Evolutionary conservation across 148 eudicot species (phyloP), one percentile per base, ranked within the genome.

Genomic region (Rhododendron ferrugineum): DNA sequence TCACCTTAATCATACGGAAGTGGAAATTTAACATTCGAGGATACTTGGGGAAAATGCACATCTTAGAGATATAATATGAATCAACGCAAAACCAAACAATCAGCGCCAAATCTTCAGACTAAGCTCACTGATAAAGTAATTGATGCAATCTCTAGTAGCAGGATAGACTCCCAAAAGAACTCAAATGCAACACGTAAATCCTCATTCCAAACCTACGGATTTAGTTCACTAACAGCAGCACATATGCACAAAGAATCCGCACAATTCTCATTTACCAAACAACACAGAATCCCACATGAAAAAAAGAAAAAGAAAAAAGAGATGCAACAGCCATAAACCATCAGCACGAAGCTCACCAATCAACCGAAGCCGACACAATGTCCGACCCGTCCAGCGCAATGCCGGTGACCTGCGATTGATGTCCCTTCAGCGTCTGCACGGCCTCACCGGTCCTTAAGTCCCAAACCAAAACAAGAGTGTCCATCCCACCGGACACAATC

Each of bases 401-500:
- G 66, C 98, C 98, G 0, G 99, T 89, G 46, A 97, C 98, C 92
- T 97, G 99, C 92, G 90, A 87, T 32, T 86, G 56, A 88, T 97
- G 99, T 23, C 96, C 99, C 80, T 86, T 93, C 87, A 94, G 77
- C 23, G 86, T 85, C 84, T 92, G 95, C 30, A 87, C 89, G 52
- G 89, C 92, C 88, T 92, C 94, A 34, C 98, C 95, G 47, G 89
- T 92, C 58, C 87, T 91, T 90, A 97, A 83, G 88, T 97, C 94
- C 98, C 98, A 95, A 52, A 93, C 98, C 80, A 90, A 54, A 44
- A 91, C 93, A 86, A 92, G 85, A 28, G 94, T 95, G 82, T 97
- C 99, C 99, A 95, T 95, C 76, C 98, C 98, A 70, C 99, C 99
- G 1, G 98, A 97, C 56, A 97, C 93, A 74, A 97, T 75, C 78